Conservation (phyloP, 768 basidiomycete species). For the Suillus subalutaceus region DNA sequence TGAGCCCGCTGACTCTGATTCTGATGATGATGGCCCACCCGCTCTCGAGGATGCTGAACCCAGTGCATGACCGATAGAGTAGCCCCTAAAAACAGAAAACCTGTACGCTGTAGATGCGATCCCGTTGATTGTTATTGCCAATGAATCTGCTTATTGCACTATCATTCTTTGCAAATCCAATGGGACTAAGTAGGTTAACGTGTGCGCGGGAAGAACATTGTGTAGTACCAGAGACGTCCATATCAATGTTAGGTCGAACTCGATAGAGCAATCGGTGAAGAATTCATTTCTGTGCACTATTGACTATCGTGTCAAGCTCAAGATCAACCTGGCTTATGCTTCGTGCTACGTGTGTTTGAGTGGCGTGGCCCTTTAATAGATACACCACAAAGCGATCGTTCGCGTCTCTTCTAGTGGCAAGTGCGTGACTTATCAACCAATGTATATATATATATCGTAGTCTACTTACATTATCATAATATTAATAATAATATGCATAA, state of each 20-base stretch:
- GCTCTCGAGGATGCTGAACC: conserved; percentile 74
- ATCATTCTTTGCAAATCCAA: not conserved
- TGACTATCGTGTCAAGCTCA: not conserved
- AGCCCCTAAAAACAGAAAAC: conserved; percentile 6
- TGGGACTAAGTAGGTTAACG: not conserved
- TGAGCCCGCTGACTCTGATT: conserved; percentile 38
- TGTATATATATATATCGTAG: no score
- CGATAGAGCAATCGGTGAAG: not conserved
- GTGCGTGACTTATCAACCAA: no score
- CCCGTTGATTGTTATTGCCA: not conserved
- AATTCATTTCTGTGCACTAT: not conserved
- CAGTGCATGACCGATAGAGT: not conserved
- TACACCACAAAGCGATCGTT: not conserved
- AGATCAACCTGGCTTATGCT: not conserved
- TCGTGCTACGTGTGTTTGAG: not conserved
- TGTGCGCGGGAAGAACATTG: not conserved
- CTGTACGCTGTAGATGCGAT: conserved; percentile 5
- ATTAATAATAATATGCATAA: no score
- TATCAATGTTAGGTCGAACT: not conserved
- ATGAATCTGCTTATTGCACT: conserved; percentile 1
- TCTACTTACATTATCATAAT: no score
- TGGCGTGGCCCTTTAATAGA: not conserved
- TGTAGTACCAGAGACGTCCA: not conserved
- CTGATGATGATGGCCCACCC: conserved; percentile 69
- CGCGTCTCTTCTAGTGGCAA: no score